Conservation (phyloP, 2,329 filamentous ascomycete genomes). For the Talaromyces sp. region DNA sequence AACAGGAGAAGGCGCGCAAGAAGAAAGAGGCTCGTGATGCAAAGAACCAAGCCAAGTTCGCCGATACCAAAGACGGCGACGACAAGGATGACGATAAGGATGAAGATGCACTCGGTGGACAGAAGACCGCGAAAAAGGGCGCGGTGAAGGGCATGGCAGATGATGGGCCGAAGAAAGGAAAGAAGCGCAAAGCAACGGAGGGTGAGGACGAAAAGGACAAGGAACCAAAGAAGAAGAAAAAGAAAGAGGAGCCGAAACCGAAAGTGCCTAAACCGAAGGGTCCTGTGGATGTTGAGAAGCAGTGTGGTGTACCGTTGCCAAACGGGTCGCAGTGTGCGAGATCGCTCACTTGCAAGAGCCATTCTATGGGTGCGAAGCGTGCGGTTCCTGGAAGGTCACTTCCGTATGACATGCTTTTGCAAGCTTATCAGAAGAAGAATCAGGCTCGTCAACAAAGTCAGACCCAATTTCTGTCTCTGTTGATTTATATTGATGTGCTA, state of each 20-base stretch:
- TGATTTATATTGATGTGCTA: slow-evolving; percentile 13
- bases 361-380: slow-evolving; percentile 91
- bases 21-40: slow-evolving; percentile 74
- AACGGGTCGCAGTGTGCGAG: slow-evolving; percentile 85
- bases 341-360: slow-evolving; percentile 88
- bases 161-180: slow-evolving; percentile 60
- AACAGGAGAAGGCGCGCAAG: slow-evolving; percentile 74
- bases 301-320: slow-evolving; percentile 81
- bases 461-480: slow-evolving; percentile 32
- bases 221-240: slow-evolving; percentile 84
- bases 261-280: slow-evolving; percentile 84
- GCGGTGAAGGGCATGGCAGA: slow-evolving; percentile 50
- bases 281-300: slow-evolving; percentile 88
- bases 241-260: slow-evolving; percentile 85
- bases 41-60: slow-evolving; percentile 58
- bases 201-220: slow-evolving; percentile 75
- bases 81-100: slow-evolving; percentile 45
- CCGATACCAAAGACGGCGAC: slow-evolving; percentile 45
- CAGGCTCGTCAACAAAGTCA: slow-evolving; percentile 95
- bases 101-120: slow-evolving; percentile 49
- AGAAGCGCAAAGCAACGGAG: slow-evolving; percentile 70
- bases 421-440: slow-evolving; percentile 94
- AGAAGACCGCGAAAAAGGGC: slow-evolving; percentile 66
- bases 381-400: slow-evolving; percentile 81
- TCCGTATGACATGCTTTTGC: slow-evolving; percentile 88